Evolutionary conservation across 169 alveolate species (phyloP).

Genomic region (Babesia ovis): DNA sequence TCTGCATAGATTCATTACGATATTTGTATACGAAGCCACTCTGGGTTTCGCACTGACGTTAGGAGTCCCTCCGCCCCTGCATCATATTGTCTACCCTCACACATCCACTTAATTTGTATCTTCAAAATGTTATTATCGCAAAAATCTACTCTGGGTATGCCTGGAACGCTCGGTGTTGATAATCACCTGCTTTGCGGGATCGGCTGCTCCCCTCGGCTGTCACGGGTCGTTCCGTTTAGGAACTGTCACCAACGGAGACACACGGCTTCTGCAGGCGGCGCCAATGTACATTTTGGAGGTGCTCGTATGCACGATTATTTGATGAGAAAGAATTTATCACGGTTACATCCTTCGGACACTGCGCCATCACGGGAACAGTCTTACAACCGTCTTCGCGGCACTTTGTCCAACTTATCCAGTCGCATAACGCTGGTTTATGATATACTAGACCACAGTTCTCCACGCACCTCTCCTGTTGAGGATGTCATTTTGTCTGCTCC

Average conservation of each 20-base stretch:
- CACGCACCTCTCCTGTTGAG: background rate
- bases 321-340: conserved; percentile 10
- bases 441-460: background rate
- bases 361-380: conserved; percentile 3
- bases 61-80: background rate
- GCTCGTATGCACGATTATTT: conserved; percentile 22
- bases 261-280: background rate
- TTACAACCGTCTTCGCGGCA: background rate
- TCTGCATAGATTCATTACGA: too few species aligned
- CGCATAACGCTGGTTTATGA: conserved; percentile 12
- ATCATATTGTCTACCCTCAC: background rate
- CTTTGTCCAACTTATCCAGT: conserved; percentile 14
- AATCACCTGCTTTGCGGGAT: background rate
- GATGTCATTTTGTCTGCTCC: conserved; percentile 1
- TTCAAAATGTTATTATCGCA: conserved; percentile 11
- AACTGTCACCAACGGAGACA: background rate
- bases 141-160: background rate
- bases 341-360: background rate
- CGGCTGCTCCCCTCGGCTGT: background rate
- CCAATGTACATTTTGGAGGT: background rate
- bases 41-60: background rate
- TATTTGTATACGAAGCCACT: background rate
- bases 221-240: background rate
- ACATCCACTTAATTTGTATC: background rate
- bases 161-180: background rate